These are phyloP conservation scores for Bidens hawaiensis DNA, from an alignment of 140 eudicot species.

Conservation along the genomic window DNA sequence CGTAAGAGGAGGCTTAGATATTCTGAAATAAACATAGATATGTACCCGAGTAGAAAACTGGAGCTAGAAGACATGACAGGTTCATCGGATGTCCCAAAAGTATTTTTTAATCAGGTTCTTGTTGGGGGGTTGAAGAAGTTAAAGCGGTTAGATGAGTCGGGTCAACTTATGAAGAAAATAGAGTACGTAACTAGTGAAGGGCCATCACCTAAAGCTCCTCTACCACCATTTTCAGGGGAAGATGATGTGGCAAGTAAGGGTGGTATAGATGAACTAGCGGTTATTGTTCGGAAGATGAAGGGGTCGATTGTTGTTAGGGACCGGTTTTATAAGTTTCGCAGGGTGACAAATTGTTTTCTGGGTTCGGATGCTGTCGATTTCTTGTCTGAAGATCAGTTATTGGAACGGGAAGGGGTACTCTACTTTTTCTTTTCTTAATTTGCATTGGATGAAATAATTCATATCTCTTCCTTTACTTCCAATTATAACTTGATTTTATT, in stretches of 20 bases:
- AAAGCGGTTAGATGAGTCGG: constrained; percentile 46
- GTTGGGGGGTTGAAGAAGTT: constrained; percentile 58
- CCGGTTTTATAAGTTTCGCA: constrained; percentile 55
- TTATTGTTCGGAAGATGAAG: constrained; percentile 60
- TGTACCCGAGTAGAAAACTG: constrained; percentile 53
- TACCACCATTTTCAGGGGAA: constrained; percentile 75
- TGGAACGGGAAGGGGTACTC: constrained; percentile 66
- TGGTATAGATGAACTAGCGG: constrained; percentile 57
- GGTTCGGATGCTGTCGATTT: constrained; percentile 80
- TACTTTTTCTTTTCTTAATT: constrained; percentile 11
- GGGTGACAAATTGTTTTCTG: constrained; percentile 51
- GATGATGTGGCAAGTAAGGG: constrained; percentile 57
- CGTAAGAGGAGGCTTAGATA: constrained; percentile 47
- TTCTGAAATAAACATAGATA: constrained; percentile 59
- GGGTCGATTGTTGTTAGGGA: constrained; percentile 44
- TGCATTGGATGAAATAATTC: not conserved
- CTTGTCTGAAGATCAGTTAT: constrained; percentile 57
- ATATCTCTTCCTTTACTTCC: not conserved
- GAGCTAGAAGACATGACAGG: constrained; percentile 59
- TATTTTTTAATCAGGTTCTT: constrained; percentile 56
- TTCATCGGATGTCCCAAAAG: constrained; percentile 49
- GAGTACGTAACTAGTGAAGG: constrained; percentile 44
- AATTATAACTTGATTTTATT: constrained; percentile 1
- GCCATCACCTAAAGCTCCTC: constrained; percentile 63
- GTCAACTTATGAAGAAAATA: constrained; percentile 58